phyloP scores from a whole-genome alignment of 1,284 basidiomycete genomes.

The Phylloporus gajari region DNA sequence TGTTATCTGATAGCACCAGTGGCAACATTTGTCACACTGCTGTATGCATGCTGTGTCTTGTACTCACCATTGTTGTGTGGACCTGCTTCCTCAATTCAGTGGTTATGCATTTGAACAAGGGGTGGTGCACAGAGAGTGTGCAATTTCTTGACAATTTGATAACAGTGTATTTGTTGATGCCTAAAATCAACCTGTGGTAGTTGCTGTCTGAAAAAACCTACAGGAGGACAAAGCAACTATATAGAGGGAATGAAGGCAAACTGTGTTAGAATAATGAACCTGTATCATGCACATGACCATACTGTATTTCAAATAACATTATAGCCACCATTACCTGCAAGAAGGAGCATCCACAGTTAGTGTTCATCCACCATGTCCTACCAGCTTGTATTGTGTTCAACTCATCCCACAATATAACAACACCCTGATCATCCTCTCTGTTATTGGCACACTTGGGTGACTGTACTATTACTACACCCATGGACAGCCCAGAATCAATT shows the following conservation, averaged over 20 bases:
- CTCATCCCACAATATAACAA: slow-evolving; percentile 35
- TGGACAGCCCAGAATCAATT: slow-evolving; percentile 31
- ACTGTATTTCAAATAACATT: neutral
- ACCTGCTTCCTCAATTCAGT: neutral
- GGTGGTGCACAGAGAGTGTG: neutral
- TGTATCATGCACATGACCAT: neutral
- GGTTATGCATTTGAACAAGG: neutral
- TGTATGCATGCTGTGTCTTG: slow-evolving; percentile 1
- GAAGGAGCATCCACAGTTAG: neutral
- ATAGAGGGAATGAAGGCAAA: too few species aligned
- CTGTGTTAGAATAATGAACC: too few species aligned
- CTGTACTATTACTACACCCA: slow-evolving; percentile 46
- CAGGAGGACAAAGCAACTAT: too few species aligned
- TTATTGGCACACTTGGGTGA: slow-evolving; percentile 42
- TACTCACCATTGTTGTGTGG: neutral
- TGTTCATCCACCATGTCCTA: slow-evolving; percentile 21
- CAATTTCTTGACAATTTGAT: too few species aligned
- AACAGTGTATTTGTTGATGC: too few species aligned
- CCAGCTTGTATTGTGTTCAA: slow-evolving; percentile 19
- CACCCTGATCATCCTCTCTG: slow-evolving; percentile 39
- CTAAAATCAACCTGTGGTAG: too few species aligned
- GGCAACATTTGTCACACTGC: slow-evolving; percentile 3
- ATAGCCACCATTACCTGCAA: neutral
- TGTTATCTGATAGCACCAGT: slow-evolving; percentile 7
- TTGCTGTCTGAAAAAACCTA: too few species aligned